Evolutionary conservation across 1,284 basidiomycete species (phyloP).

Genomic region (Inonotus hispidus): DNA sequence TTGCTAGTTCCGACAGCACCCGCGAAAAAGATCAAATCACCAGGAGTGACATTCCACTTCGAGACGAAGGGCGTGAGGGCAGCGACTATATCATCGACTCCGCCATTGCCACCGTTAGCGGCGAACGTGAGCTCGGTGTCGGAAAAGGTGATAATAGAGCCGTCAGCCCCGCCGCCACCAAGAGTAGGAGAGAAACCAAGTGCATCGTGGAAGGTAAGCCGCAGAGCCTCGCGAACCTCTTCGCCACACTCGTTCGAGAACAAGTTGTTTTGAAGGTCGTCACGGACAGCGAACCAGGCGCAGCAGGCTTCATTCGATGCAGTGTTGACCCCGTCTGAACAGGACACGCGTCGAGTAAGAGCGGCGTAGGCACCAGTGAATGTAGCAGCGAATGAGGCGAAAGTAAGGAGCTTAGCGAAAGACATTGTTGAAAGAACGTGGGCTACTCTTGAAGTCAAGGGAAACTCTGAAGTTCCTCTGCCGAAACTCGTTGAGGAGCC

Average conservation of each 20-base stretch:
- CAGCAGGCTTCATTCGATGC: constrained; percentile 36
- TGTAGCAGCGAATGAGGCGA: constrained; percentile 23
- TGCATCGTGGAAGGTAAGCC: constrained; percentile 42
- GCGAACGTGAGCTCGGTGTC: constrained; percentile 26
- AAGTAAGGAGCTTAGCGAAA: constrained; percentile 24
- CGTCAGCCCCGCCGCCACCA: constrained; percentile 35
- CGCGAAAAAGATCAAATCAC: constrained; percentile 35
- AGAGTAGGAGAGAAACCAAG: constrained; percentile 33
- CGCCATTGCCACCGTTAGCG: constrained; percentile 18
- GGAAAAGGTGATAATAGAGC: constrained; percentile 34
- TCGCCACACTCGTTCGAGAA: constrained; percentile 38
- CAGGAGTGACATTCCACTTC: constrained; percentile 23
- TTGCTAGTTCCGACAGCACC: constrained; percentile 36
- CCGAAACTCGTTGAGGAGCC: background rate
- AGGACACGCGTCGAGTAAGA: constrained; percentile 30
- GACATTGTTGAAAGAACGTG: constrained; percentile 22
- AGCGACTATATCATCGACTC: constrained; percentile 34
- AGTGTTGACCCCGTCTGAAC: constrained; percentile 31
- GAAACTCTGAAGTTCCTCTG: background rate
- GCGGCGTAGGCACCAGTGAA: constrained; percentile 22
- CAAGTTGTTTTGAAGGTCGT: constrained; percentile 35
- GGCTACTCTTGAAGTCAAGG: background rate
- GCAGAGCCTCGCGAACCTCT: constrained; percentile 38
- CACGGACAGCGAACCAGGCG: constrained; percentile 33
- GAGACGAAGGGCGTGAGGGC: constrained; percentile 29